Conservation (phyloP, 169 alveolate genomes). For the Cryptosporidium canis region DNA sequence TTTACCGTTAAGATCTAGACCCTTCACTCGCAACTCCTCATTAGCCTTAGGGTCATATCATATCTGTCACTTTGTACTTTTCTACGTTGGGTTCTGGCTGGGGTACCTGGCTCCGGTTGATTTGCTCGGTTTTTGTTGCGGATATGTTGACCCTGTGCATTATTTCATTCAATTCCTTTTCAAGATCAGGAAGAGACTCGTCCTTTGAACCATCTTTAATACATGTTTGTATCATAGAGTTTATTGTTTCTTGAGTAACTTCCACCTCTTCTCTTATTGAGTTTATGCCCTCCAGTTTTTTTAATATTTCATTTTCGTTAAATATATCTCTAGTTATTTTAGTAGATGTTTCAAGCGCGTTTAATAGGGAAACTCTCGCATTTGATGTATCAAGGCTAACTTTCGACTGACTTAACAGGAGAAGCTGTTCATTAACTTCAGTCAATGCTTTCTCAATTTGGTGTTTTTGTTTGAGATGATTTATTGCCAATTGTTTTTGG, state of each 20-base stretch:
- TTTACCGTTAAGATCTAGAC: not conserved
- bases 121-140: not conserved
- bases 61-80: not conserved
- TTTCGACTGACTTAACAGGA: slow-evolving; percentile 26
- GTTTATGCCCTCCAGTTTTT: slow-evolving; percentile 33
- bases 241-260: slow-evolving; percentile 21
- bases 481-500: slow-evolving; percentile 62
- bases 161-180: slow-evolving; percentile 37
- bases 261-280: slow-evolving; percentile 35
- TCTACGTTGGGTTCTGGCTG: not conserved
- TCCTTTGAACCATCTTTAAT: not conserved
- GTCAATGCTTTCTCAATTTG: slow-evolving; percentile 54
- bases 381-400: slow-evolving; percentile 35
- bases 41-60: not conserved
- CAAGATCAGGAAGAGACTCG: not conserved
- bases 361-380: slow-evolving; percentile 37
- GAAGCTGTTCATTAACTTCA: slow-evolving; percentile 56
- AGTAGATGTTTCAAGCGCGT: slow-evolving; percentile 53
- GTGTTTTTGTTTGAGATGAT: slow-evolving; percentile 42
- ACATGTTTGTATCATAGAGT: slow-evolving; percentile 40
- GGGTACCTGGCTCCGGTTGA: not conserved
- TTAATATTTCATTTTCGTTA: slow-evolving; percentile 31
- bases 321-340: slow-evolving; percentile 14
- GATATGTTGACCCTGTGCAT: not conserved
- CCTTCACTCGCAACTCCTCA: not conserved